Evolutionary conservation across 805 yeast genomes (phyloP).

Genomic region (Starmerella riodocensis): DNA sequence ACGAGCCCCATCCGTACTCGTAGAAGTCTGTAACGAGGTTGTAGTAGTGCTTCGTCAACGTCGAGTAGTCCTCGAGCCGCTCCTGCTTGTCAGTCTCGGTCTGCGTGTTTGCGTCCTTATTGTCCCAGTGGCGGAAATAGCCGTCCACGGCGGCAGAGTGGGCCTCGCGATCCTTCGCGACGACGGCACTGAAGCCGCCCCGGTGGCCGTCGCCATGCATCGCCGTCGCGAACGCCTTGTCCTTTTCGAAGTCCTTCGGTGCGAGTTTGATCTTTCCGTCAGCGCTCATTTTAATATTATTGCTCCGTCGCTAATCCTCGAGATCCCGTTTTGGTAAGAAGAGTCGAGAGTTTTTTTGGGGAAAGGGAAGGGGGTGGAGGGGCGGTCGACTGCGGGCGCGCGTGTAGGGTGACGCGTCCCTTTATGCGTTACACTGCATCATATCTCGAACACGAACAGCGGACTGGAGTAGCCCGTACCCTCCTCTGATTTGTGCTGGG

Average conservation of each 20-base stretch:
- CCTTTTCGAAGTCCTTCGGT: conserved; percentile 44
- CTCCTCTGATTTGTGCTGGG: too few relatives aligned
- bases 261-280: conserved; percentile 29
- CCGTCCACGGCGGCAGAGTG: conserved; percentile 75
- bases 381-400: too few relatives aligned
- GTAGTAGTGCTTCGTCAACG: conserved; percentile 87
- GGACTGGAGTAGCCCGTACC: too few relatives aligned
- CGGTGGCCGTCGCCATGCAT: conserved; percentile 68
- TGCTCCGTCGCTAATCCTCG: too few relatives aligned
- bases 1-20: conserved; percentile 98
- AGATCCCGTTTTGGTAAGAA: too few relatives aligned
- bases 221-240: conserved; percentile 64
- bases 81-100: conserved; percentile 42
- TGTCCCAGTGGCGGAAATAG: conserved; percentile 92
- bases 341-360: too few relatives aligned
- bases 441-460: too few relatives aligned
- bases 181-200: conserved; percentile 63
- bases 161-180: conserved; percentile 65
- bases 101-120: conserved; percentile 46
- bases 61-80: conserved; percentile 75
- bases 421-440: too few relatives aligned
- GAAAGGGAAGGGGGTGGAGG: too few relatives aligned
- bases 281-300: background rate
- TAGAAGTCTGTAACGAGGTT: conserved; percentile 95
- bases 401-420: too few relatives aligned